Conservation (phyloP, 164 flowering plant species). For the Litsea cubeba region DNA sequence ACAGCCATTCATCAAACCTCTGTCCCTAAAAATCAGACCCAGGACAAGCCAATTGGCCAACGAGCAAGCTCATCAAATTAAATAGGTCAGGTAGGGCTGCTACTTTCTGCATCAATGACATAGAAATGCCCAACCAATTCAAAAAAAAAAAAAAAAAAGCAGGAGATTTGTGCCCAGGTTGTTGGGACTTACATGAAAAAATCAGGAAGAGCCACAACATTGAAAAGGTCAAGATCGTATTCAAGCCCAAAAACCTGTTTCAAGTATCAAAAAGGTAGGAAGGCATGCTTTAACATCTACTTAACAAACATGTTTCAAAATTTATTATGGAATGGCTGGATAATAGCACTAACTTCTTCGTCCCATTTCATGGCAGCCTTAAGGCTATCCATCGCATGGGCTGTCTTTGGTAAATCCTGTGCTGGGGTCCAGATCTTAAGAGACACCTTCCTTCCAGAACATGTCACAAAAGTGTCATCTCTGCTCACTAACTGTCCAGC, state of each 20-base stretch:
- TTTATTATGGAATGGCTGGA: background rate
- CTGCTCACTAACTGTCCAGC: conserved; percentile 92
- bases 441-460: conserved; percentile 75
- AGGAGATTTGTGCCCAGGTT: background rate
- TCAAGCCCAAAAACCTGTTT: conserved; percentile 81
- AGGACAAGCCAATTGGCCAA: conserved; percentile 8
- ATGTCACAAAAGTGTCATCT: conserved; percentile 78
- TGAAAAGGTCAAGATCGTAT: conserved; percentile 96
- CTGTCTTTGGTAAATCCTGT: conserved; percentile 85
- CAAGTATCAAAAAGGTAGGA: background rate
- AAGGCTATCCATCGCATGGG: conserved; percentile 95
- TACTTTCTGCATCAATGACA: background rate
- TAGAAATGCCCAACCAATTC: background rate
- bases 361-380: conserved; percentile 99
- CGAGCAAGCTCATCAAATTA: conserved; percentile 1
- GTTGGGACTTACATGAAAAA: conserved; percentile 73
- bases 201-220: conserved; percentile 96
- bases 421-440: conserved; percentile 93
- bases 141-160: too few relatives aligned
- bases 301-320: background rate
- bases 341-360: conserved; percentile 66
- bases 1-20: too few relatives aligned
- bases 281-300: conserved; percentile 12
- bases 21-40: too few relatives aligned
- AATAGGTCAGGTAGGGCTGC: background rate